These are phyloP conservation scores for Hymenoscyphus salicellus DNA, from an alignment of 2,329 filamentous ascomycete species.

Conservation along the genomic window DNA sequence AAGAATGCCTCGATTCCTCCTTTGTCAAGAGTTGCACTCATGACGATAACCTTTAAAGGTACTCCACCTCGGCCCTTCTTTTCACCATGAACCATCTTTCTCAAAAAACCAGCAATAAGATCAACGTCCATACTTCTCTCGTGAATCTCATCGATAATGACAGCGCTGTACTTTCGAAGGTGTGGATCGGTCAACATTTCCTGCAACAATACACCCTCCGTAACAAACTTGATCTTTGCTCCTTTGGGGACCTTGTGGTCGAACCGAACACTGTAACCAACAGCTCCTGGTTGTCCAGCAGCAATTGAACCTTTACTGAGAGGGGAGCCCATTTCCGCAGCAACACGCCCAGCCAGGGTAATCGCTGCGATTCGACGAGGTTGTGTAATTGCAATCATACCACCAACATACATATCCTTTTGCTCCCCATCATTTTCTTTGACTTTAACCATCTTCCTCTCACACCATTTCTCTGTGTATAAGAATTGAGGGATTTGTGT, in stretches of 20 bases:
- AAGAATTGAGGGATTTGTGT: constrained; percentile 95
- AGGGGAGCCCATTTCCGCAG: constrained; percentile 72
- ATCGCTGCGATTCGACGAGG: constrained; percentile 92
- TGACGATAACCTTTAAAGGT: constrained; percentile 84
- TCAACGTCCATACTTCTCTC: constrained; percentile 95
- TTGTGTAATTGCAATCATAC: constrained; percentile 89
- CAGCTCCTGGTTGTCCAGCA: constrained; percentile 45
- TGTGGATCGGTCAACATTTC: constrained; percentile 85
- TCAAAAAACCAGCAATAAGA: constrained; percentile 82
- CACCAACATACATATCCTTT: constrained; percentile 58
- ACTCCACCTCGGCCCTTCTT: constrained; percentile 65
- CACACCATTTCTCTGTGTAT: constrained; percentile 75
- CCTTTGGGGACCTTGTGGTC: constrained; percentile 79
- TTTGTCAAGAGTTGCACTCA: constrained; percentile 95
- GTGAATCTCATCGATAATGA: constrained; percentile 95
- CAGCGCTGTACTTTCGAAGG: constrained; percentile 79
- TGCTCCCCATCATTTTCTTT: constrained; percentile 33
- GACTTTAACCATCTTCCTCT: constrained; percentile 53
- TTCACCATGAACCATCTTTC: constrained; percentile 65
- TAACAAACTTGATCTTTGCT: constrained; percentile 89
- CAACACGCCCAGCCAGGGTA: constrained; percentile 81
- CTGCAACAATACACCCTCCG: constrained; percentile 93
- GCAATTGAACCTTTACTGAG: constrained; percentile 52
- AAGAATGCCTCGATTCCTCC: constrained; percentile 78
- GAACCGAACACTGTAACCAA: constrained; percentile 94